Base-by-base conservation (phyloP, 768 basidiomycete genomes). In the Dacryopinax primogenitus region DNA sequence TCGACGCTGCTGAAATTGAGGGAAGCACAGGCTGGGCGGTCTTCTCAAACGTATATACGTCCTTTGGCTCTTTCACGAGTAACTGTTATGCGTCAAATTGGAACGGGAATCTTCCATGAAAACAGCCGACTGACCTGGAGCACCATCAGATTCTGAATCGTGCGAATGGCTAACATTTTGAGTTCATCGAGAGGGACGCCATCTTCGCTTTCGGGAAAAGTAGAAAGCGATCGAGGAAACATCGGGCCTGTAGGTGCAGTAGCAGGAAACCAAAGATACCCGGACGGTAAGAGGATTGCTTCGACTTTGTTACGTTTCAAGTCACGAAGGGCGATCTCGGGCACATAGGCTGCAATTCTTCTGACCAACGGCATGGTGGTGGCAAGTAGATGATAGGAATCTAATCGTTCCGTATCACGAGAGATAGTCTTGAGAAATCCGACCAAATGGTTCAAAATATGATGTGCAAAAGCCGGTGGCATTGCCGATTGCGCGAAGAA, bases 271-370 rank as follows among this genome's bases (percentile, higher is more conserved):
- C 87, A 89, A 7, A 90, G 74, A 0, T 84, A 78, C 1, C 86
- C 86, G 0, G 86, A 82, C 0, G 88, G 88, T 30, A 88, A 78
- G 39, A 89, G 74, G 67, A 87, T 81, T 32, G 76, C 71, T 63
- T 91, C 88, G 13, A 87, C 74, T 70, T 90, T 90, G 13, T 86
- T 83, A 61, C 86, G 82, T 28, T 85, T 81, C 64, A 91, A 79
- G 66, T 88, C 88, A 26, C 85, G 82, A 44, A 86, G 79, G 2
- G 86, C 83, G 77, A 90, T 79, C 13, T 84, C 85, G 70, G 82
- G 84, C 68, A 91, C 87, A 72, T 87, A 86, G 2, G 78, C 75
- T 3, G 79, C 80, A 6, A 89, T 73, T 34, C 78, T 79, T 2
- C 86, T 78, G 33, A 90, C 74, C n/a, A 85, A 70, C 0, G 87